Evolutionary conservation across 805 yeast species (phyloP).

Genomic region (Torulaspora maleeae): DNA sequence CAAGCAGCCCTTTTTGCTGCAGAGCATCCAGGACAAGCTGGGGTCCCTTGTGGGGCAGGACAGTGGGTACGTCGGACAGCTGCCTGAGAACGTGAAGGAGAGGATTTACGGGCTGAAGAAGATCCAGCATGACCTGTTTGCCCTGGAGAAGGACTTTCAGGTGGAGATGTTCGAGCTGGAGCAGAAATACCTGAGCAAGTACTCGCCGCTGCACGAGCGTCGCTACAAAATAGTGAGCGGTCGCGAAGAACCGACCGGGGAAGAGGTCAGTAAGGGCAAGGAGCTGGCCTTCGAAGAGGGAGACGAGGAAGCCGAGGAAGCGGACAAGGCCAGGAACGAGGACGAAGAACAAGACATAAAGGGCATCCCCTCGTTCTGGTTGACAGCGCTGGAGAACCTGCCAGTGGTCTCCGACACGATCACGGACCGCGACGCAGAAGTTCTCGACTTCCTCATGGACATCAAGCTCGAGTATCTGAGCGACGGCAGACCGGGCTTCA

Average conservation of each 20-base stretch:
- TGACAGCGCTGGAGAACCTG: constrained; percentile 88
- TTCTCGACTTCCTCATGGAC: constrained; percentile 62
- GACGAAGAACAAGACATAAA: constrained; percentile 43
- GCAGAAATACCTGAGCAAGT: constrained; percentile 65
- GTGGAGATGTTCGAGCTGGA: constrained; percentile 82
- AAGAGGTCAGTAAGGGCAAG: constrained; percentile 76
- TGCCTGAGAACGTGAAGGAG: constrained; percentile 68
- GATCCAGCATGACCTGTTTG: constrained; percentile 72
- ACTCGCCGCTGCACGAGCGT: constrained; percentile 68
- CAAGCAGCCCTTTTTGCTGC: constrained; percentile 74
- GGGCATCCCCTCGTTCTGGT: constrained; percentile 95
- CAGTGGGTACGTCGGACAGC: constrained; percentile 75
- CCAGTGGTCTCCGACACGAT: constrained; percentile 76
- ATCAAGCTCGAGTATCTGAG: constrained; percentile 74
- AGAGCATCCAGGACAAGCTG: constrained; percentile 85
- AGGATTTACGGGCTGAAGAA: constrained; percentile 80
- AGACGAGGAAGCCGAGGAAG: constrained; percentile 40
- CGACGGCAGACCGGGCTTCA: constrained; percentile 68
- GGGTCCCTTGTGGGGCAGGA: constrained; percentile 80
- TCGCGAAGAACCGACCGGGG: constrained; percentile 65
- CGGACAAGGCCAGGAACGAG: constrained; percentile 42
- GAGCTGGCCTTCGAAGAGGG: constrained; percentile 50
- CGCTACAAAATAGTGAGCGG: constrained; percentile 75
- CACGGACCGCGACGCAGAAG: constrained; percentile 85
- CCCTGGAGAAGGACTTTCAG: constrained; percentile 87